Conservation (phyloP, 2,329 filamentous ascomycete species). For the Diaporthe citriasiana region DNA sequence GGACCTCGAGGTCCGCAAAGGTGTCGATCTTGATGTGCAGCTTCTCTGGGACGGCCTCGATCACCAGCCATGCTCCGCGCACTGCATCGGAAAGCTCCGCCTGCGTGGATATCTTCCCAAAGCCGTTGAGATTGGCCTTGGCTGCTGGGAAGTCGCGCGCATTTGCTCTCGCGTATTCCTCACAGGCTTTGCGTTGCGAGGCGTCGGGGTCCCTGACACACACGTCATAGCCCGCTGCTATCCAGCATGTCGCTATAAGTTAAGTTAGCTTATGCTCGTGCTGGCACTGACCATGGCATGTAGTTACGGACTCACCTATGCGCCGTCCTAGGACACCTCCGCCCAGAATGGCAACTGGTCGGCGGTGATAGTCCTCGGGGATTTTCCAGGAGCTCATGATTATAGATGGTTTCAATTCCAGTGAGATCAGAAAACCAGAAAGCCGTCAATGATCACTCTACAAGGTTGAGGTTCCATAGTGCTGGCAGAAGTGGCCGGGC, state of each 20-base stretch:
- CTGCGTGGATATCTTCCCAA: conserved; percentile 51
- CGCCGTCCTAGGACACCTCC: conserved; percentile 60
- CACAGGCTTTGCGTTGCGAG: conserved; percentile 53
- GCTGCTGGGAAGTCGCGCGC: conserved; percentile 49
- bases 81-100: conserved; percentile 57
- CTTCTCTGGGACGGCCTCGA: conserved; percentile 67
- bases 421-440: background rate
- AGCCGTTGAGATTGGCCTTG: conserved; percentile 30
- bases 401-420: background rate
- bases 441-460: background rate
- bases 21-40: conserved; percentile 62
- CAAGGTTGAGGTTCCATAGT: background rate
- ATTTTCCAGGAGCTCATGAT: conserved; percentile 20
- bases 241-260: conserved; percentile 52
- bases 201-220: conserved; percentile 58
- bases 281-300: background rate
- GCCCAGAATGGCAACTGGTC: conserved; percentile 56
- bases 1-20: conserved; percentile 61
- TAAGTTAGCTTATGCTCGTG: background rate
- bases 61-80: conserved; percentile 64
- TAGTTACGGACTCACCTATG: conserved; percentile 46
- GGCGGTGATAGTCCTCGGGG: conserved; percentile 37
- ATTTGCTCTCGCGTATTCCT: conserved; percentile 57
- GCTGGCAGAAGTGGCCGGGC: background rate
- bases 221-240: conserved; percentile 58